phyloP scores from a whole-genome alignment of 2,329 filamentous ascomycete species.

The Ophiostoma novo-ulmi region DNA sequence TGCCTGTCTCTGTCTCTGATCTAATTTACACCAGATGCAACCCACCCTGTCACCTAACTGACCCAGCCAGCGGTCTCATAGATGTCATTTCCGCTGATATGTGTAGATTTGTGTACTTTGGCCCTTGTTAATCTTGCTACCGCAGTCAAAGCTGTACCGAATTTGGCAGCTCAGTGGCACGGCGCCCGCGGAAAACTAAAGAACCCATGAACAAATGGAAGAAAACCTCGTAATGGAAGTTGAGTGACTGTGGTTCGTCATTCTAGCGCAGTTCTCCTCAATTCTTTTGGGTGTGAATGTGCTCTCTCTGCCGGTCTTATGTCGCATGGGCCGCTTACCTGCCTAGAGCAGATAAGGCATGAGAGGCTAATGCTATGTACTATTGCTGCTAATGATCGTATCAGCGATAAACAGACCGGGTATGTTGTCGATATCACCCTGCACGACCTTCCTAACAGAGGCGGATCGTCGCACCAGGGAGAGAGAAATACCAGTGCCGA shows the following conservation, averaged over 20 bases:
- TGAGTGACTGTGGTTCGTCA: neutral
- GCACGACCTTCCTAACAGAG: constrained; percentile 13
- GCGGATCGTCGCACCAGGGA: neutral
- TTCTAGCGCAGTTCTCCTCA: constrained; percentile 14
- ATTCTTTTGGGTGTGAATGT: constrained; percentile 5
- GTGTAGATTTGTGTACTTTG: neutral
- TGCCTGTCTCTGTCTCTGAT: neutral
- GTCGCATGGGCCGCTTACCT: neutral
- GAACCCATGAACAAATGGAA: neutral
- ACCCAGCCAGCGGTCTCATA: neutral
- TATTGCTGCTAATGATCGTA: neutral
- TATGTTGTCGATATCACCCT: constrained; percentile 7
- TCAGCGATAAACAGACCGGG: neutral
- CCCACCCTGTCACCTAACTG: neutral
- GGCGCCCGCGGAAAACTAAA: neutral
- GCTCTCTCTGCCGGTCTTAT: neutral
- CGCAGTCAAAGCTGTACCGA: neutral
- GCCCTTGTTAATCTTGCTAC: neutral
- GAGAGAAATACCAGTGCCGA: neutral
- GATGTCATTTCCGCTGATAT: neutral
- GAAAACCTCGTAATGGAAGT: neutral
- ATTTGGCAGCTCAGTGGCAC: neutral
- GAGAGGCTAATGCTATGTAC: neutral
- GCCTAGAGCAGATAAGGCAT: constrained; percentile 8
- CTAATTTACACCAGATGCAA: neutral